phyloP scores from a whole-genome alignment of 768 basidiomycete genomes.

The Hypsizygus marmoreus region DNA sequence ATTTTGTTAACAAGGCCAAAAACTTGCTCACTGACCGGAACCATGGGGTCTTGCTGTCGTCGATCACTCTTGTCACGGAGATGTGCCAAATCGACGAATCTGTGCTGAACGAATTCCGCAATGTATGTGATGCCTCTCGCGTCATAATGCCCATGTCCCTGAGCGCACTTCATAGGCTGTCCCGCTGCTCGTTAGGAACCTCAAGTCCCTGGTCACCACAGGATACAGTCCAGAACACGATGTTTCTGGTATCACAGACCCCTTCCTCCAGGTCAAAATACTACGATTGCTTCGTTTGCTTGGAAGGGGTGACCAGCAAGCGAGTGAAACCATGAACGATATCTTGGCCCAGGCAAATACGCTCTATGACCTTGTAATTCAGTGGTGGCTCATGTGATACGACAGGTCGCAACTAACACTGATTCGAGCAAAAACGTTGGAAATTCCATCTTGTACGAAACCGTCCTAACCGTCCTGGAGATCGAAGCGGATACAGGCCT shows the following conservation, averaged over 20 bases:
- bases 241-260: conserved; percentile 98
- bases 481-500: conserved; percentile 96
- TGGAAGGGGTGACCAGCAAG: conserved; percentile 79
- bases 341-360: conserved; percentile 84
- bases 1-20: conserved; percentile 87
- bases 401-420: conserved; percentile 96
- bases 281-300: conserved; percentile 87
- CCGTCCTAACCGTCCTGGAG: conserved; percentile 92
- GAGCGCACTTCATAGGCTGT: conserved; percentile 61
- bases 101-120: conserved; percentile 84
- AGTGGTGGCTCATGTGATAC: conserved; percentile 3
- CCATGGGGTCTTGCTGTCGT: conserved; percentile 93
- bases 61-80: conserved; percentile 92
- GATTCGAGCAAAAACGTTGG: conserved; percentile 98
- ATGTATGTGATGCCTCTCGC: conserved; percentile 51
- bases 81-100: conserved; percentile 83
- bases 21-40: conserved; percentile 93
- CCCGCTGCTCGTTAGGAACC: conserved; percentile 88
- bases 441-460: conserved; percentile 97
- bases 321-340: conserved; percentile 98
- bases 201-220: conserved; percentile 93
- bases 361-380: background rate
- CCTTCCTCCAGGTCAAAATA: conserved; percentile 93
- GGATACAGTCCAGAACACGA: conserved; percentile 99
- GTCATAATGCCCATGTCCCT: conserved; percentile 3